These are phyloP conservation scores for Solanum sparsipilum DNA, from an alignment of 257 asterid genomes.

Conservation along the genomic window DNA sequence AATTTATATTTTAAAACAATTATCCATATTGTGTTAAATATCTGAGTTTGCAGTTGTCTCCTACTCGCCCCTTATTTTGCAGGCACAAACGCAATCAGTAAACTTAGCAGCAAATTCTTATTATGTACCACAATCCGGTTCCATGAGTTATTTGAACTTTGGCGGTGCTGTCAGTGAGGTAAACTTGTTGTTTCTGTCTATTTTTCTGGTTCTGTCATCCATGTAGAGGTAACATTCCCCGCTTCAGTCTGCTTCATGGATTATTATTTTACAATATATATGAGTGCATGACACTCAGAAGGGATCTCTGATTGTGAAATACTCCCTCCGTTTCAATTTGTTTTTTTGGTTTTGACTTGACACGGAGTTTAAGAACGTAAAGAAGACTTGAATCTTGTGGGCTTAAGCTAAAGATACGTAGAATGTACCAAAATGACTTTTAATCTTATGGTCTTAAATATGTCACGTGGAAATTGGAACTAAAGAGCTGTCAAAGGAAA, in stretches of 20 bases:
- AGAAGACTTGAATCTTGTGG: neutral
- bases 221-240: neutral
- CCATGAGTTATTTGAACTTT: slow-evolving; percentile 34
- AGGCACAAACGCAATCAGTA: slow-evolving; percentile 41
- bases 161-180: slow-evolving; percentile 78
- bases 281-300: neutral
- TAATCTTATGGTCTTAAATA: neutral
- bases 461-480: neutral
- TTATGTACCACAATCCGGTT: slow-evolving; percentile 36
- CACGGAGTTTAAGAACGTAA: neutral
- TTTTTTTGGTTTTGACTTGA: neutral
- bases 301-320: neutral
- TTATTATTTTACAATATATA: neutral
- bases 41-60: neutral
- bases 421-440: neutral
- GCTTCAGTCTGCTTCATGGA: neutral
- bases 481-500: neutral
- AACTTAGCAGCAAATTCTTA: slow-evolving; percentile 42
- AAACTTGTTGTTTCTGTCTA: neutral
- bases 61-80: neutral
- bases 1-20: neutral
- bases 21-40: neutral
- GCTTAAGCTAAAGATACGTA: neutral
- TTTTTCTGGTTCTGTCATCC: neutral
- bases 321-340: neutral